phyloP scores from a whole-genome alignment of 768 basidiomycete genomes.

The Russula griseocarnosa region DNA sequence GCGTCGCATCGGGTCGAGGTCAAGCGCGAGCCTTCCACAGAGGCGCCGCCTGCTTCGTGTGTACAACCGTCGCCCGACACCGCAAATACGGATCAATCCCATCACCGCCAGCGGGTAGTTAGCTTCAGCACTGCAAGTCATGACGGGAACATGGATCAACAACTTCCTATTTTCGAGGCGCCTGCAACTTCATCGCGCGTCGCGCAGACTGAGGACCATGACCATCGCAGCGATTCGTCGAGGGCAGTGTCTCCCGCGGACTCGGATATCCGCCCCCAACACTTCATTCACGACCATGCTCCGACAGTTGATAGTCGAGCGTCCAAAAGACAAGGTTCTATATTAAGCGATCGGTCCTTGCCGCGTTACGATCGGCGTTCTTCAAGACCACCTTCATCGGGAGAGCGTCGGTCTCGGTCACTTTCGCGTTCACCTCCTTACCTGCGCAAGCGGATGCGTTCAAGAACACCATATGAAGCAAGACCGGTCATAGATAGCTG shows the following conservation, averaged over 20 bases:
- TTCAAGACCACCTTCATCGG: not conserved
- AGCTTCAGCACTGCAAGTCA: slow-evolving; percentile 3
- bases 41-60: not conserved
- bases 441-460: slow-evolving; percentile 14
- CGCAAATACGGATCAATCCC: not conserved
- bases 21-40: slow-evolving; percentile 19
- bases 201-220: slow-evolving; percentile 1
- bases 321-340: slow-evolving; percentile 5
- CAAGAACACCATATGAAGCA: slow-evolving; percentile 8
- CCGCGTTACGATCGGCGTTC: slow-evolving; percentile 8
- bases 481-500: not conserved
- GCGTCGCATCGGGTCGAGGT: not conserved
- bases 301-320: not conserved
- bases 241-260: not conserved
- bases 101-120: not conserved
- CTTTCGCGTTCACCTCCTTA: slow-evolving; percentile 13
- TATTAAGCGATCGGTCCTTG: slow-evolving; percentile 7
- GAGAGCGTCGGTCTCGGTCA: slow-evolving; percentile 6
- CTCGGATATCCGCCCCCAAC: not conserved
- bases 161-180: not conserved
- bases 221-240: not conserved
- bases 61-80: not conserved
- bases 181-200: not conserved
- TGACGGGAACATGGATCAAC: not conserved
- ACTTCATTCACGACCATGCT: not conserved